Conservation (phyloP, 768 basidiomycete species). For the Rhodotorula sphaerocarpa region DNA sequence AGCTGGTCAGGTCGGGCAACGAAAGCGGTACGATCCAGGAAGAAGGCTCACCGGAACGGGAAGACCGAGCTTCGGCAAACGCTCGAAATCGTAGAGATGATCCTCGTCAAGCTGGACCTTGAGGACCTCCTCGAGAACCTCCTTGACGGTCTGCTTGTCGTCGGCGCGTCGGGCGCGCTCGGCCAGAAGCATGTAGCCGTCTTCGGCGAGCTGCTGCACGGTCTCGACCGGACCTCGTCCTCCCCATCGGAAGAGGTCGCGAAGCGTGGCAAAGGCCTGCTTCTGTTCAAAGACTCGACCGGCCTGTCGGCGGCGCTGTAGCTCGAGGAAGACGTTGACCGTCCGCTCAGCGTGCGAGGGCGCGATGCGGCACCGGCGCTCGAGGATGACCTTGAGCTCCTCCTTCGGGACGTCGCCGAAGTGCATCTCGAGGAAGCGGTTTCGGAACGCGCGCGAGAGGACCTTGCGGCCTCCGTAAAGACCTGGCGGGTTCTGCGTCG, state of each 20-base stretch:
- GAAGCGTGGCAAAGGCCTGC: slow-evolving; percentile 89
- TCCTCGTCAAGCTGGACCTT: slow-evolving; percentile 71
- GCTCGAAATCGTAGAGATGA: slow-evolving; percentile 52
- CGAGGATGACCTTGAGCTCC: slow-evolving; percentile 89
- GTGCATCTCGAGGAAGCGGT: slow-evolving; percentile 94
- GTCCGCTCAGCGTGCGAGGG: slow-evolving; percentile 88
- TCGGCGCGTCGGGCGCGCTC: slow-evolving; percentile 77
- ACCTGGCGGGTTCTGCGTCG: slow-evolving; percentile 95
- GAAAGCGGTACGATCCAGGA: slow-evolving; percentile 20
- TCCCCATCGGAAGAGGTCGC: slow-evolving; percentile 96
- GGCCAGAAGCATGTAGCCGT: slow-evolving; percentile 94
- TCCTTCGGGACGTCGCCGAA: slow-evolving; percentile 92
- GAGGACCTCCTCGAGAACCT: slow-evolving; percentile 82
- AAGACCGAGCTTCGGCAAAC: slow-evolving; percentile 36
- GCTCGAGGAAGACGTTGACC: slow-evolving; percentile 80
- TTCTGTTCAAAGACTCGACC: slow-evolving; percentile 95
- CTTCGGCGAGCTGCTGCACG: slow-evolving; percentile 76
- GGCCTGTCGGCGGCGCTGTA: slow-evolving; percentile 83
- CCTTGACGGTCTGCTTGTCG: slow-evolving; percentile 81
- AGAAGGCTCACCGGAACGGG: slow-evolving; percentile 30
- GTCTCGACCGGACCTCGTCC: slow-evolving; percentile 78
- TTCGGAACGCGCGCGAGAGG: slow-evolving; percentile 88
- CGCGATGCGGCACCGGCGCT: slow-evolving; percentile 80
- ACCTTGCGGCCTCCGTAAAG: slow-evolving; percentile 91
- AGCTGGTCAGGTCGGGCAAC: not conserved